A percentile compares a stretch with the other conserved stretches of the same genome.
Evolutionary conservation across 2,329 filamentous ascomycete genomes (phyloP).

Genomic region (Xylariomycetidae sp.): DNA sequence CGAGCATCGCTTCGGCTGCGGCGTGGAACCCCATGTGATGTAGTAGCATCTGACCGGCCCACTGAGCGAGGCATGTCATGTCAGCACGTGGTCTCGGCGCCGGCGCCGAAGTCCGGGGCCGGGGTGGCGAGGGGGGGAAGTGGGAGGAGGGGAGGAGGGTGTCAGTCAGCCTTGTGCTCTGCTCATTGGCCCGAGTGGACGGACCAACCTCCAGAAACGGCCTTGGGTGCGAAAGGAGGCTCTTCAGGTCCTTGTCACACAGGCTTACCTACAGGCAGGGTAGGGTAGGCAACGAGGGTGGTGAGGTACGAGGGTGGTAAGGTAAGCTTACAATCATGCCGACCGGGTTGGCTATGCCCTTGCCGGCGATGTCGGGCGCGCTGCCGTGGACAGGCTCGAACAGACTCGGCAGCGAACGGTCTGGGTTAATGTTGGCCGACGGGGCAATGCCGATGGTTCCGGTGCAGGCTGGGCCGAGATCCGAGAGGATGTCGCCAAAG

Average conservation of each 20-base stretch:
- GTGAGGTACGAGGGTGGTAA: too few relatives aligned
- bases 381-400: slow-evolving; percentile 61
- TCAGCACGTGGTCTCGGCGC: neutral
- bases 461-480: slow-evolving; percentile 57
- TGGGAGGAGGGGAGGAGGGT: too few relatives aligned
- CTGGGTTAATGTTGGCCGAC: slow-evolving; percentile 57
- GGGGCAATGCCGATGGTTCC: slow-evolving; percentile 63
- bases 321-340: slow-evolving; percentile 51
- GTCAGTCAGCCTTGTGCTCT: too few relatives aligned
- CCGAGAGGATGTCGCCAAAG: slow-evolving; percentile 33
- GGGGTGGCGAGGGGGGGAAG: too few relatives aligned
- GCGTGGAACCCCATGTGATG: slow-evolving; percentile 54
- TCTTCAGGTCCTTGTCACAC: too few relatives aligned
- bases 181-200: too few relatives aligned
- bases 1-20: slow-evolving; percentile 40
- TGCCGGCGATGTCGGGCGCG: slow-evolving; percentile 59
- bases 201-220: too few relatives aligned
- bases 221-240: too few relatives aligned
- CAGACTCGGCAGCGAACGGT: slow-evolving; percentile 52
- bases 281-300: too few relatives aligned
- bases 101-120: neutral
- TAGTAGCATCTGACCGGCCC: slow-evolving; percentile 65
- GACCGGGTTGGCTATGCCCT: slow-evolving; percentile 57
- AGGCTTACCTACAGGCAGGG: too few relatives aligned
- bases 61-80: slow-evolving; percentile 28